Evolutionary conservation across 768 basidiomycete species (phyloP), one percentile per base, ranked within the genome.

Genomic region (Nidularia sp.): DNA sequence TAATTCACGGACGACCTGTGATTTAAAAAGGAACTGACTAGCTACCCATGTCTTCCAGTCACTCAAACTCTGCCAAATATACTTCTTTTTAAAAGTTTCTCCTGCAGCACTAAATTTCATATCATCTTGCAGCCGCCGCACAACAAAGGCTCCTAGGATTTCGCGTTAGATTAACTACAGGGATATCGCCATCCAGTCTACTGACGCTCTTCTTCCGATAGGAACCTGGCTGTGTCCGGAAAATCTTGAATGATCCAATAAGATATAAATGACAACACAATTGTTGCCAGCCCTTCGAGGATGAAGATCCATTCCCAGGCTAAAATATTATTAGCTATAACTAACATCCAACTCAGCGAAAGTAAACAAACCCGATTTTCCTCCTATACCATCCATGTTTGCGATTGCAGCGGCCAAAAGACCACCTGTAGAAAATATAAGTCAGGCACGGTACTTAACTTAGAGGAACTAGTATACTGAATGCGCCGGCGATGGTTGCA

Each of bases 241-340:
- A 90, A 91, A 65, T 90, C 88, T 58, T 86, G 79, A 18, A 93
- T 78, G 47, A 91, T 66, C 78, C 83, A 90, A 70, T 78, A 90
- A 0, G 87, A 86, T 2, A 72, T 72, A 6, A 80, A 48, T 6
- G 80, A 80, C 43, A 77, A 74, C 2, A 86, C 22, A 34, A 90
- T 70, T 0, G 90, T 91, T 34, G 81, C 70, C 39, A 89, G 67
- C 2, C 90, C 90, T 65, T 89, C 87, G 3, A 90, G 62, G 52
- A 90, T 87, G 62, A 87, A 87, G 53, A 85, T 84, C 85, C 83
- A 86, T 6, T 81, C 77, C 84, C 83, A 84, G 8, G 76, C 72
- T 73, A 39, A 4, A 42, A 6, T 10, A n/a, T n/a, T n/a, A n/a
- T n/a, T n/a, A n/a, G n/a, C n/a, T n/a, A n/a, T 34, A 6, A 50